A percentile compares a stretch with the other conserved stretches of the same genome.
Evolutionary conservation across 2,329 filamentous ascomycete genomes (phyloP).

Genomic region (Fusarium penzigii): DNA sequence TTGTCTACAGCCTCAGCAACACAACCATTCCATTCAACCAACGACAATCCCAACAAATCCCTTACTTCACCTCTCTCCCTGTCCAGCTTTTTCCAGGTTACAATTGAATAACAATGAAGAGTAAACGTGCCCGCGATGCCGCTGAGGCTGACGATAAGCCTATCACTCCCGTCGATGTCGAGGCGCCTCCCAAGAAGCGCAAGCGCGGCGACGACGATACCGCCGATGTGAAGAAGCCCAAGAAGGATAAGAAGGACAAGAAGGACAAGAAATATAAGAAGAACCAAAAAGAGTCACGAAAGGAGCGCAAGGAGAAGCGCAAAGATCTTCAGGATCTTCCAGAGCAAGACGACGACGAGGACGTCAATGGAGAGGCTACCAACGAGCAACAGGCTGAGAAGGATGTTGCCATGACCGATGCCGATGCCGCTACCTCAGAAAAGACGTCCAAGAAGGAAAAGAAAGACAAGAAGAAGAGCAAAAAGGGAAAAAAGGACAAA

Average conservation of each 20-base stretch:
- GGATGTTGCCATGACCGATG: constrained; percentile 26
- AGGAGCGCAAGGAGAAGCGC: constrained; percentile 44
- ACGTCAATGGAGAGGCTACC: constrained; percentile 13
- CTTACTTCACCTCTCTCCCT: neutral
- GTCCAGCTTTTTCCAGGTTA: constrained; percentile 1
- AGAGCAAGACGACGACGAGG: constrained; percentile 32
- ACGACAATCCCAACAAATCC: neutral
- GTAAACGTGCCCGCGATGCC: constrained; percentile 41
- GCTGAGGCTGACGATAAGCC: constrained; percentile 31
- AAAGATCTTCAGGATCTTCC: constrained; percentile 41
- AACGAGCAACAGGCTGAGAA: constrained; percentile 19
- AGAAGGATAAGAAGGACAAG: constrained; percentile 38
- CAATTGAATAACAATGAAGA: constrained; percentile 32
- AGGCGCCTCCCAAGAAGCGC: constrained; percentile 37
- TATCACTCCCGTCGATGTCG: constrained; percentile 20
- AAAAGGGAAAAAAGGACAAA: constrained; percentile 31
- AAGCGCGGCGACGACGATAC: constrained; percentile 35
- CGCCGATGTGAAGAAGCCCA: constrained; percentile 34
- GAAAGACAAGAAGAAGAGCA: constrained; percentile 33
- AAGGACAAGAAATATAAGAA: constrained; percentile 40
- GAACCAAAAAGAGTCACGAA: constrained; percentile 36
- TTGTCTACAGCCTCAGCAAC: too few relatives aligned
- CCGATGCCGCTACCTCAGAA: constrained; percentile 24
- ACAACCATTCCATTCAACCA: neutral
- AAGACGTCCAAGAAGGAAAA: constrained; percentile 29